phyloP scores from a whole-genome alignment of 1,284 basidiomycete genomes.

The Fomitopsis betulina region DNA sequence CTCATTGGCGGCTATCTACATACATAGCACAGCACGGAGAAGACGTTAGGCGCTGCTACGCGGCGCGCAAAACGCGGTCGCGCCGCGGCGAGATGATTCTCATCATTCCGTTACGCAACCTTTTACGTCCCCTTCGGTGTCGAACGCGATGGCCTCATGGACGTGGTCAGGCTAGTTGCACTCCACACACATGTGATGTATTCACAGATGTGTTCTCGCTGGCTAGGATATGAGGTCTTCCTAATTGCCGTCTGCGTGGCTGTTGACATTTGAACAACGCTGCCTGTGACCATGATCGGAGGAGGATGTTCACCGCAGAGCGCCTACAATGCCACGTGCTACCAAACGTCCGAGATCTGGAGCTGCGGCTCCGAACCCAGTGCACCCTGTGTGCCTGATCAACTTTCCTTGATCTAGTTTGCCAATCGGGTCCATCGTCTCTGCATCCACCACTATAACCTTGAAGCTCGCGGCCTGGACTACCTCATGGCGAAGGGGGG shows the following conservation, averaged over 20 bases:
- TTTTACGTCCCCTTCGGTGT: neutral
- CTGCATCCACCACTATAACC: neutral
- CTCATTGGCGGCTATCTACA: neutral
- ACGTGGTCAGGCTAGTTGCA: neutral
- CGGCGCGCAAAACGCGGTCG: neutral
- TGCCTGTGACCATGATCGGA: no score
- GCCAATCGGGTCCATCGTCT: neutral
- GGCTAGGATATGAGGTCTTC: neutral
- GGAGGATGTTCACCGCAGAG: neutral
- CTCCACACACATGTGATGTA: neutral
- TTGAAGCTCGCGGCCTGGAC: neutral
- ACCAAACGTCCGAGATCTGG: neutral
- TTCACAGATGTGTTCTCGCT: neutral
- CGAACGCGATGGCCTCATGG: neutral
- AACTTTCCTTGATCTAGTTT: neutral
- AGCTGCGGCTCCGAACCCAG: no score
- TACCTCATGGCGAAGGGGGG: neutral
- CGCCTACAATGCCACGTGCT: neutral
- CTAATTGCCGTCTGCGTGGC: no score
- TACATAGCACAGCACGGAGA: neutral
- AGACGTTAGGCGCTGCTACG: neutral
- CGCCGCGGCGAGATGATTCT: neutral
- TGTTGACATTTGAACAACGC: no score
- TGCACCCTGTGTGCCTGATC: no score
- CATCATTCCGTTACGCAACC: neutral